Evolutionary conservation across 2,329 filamentous ascomycete genomes (phyloP).

Genomic region (Hirsutella thompsonii): DNA sequence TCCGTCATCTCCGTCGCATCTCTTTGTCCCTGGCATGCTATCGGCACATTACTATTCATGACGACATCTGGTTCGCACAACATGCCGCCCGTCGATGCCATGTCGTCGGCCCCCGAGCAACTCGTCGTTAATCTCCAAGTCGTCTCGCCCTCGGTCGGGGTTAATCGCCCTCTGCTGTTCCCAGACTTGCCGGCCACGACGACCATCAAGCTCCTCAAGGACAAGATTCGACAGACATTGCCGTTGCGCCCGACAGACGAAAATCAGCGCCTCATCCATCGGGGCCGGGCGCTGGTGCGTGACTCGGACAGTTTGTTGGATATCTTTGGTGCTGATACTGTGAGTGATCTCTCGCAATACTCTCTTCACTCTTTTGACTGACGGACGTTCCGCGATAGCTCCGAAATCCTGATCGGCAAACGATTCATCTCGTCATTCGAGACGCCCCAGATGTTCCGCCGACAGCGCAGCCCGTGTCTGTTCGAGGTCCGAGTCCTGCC

Average conservation of each 20-base stretch:
- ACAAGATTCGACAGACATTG: slow-evolving; percentile 39
- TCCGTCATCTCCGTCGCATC: neutral
- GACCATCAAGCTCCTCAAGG: slow-evolving; percentile 44
- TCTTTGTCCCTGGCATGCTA: slow-evolving; percentile 13
- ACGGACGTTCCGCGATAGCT: slow-evolving; percentile 20
- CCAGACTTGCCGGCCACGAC: slow-evolving; percentile 33
- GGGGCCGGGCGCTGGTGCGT: slow-evolving; percentile 40
- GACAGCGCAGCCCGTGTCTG: slow-evolving; percentile 11
- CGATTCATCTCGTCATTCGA: slow-evolving; percentile 39
- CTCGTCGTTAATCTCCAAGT: slow-evolving; percentile 42
- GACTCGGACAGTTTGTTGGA: slow-evolving; percentile 43
- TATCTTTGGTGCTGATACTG: slow-evolving; percentile 41
- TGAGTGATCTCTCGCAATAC: slow-evolving; percentile 18
- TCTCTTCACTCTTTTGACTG: neutral
- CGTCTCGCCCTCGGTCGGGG: slow-evolving; percentile 43
- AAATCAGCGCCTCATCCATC: slow-evolving; percentile 46
- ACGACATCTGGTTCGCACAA: slow-evolving; percentile 20
- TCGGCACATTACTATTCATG: slow-evolving; percentile 20
- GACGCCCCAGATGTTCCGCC: slow-evolving; percentile 19
- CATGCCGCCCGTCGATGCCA: slow-evolving; percentile 12
- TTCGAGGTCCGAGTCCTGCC: slow-evolving; percentile 15
- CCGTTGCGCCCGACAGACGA: slow-evolving; percentile 37
- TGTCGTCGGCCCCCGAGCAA: slow-evolving; percentile 13
- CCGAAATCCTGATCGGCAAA: slow-evolving; percentile 31
- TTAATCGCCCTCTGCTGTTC: slow-evolving; percentile 37